A percentile compares a stretch with the other conserved stretches of the same genome.
Conservation (phyloP, 345 rosid species). For the Heritiera fomes region DNA sequence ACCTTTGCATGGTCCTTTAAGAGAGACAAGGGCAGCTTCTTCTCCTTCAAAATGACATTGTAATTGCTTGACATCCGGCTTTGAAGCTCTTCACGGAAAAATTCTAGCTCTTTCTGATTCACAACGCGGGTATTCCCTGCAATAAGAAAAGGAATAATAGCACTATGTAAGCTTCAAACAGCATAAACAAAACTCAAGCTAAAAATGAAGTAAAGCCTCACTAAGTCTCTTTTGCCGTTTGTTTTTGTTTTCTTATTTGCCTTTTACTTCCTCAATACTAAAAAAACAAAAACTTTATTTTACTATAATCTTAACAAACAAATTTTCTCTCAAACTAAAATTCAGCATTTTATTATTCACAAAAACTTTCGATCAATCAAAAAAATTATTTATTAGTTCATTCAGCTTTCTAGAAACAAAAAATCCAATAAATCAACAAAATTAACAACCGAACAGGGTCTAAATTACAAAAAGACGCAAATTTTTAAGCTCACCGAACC, state of each 20-base stretch:
- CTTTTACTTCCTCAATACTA: background rate
- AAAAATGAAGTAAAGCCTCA: background rate
- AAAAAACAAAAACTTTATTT: background rate
- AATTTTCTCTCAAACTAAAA: background rate
- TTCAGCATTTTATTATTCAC: background rate
- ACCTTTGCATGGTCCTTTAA: constrained; percentile 81
- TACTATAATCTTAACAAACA: background rate
- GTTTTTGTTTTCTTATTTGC: background rate
- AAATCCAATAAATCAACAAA: background rate
- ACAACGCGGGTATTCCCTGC: constrained; percentile 81
- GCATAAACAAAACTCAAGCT: background rate
- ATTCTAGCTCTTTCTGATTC: constrained; percentile 72
- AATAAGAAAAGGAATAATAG: background rate
- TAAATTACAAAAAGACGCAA: background rate
- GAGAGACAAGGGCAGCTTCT: constrained; percentile 78
- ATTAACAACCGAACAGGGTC: background rate
- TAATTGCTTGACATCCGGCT: constrained; percentile 62
- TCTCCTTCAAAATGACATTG: constrained; percentile 79
- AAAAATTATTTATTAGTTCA: background rate
- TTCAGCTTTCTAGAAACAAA: background rate
- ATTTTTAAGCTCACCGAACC: constrained; percentile 57
- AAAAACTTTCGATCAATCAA: background rate
- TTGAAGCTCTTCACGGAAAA: constrained; percentile 74
- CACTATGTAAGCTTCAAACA: background rate
- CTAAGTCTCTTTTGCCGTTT: background rate